These are phyloP conservation scores for Ceratocystis smalleyi DNA, from an alignment of 2,329 filamentous ascomycete genomes.

Conservation along the genomic window DNA sequence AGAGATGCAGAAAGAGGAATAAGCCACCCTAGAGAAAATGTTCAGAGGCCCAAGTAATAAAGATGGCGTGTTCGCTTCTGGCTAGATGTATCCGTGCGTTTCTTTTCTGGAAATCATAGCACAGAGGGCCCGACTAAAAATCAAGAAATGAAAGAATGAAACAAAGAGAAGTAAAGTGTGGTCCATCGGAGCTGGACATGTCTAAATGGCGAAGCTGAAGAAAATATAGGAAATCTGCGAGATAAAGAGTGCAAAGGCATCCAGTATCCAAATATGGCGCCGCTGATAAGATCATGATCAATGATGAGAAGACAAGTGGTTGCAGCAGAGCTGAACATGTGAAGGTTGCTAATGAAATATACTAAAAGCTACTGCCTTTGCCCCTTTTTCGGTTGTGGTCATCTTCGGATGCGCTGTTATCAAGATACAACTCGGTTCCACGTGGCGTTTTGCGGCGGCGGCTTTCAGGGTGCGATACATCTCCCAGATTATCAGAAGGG, in stretches of 20 bases:
- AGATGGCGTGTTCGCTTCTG: neutral
- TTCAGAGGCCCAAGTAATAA: neutral
- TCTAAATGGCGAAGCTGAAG: neutral
- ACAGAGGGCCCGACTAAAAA: neutral
- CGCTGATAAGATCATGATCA: neutral
- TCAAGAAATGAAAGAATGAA: neutral
- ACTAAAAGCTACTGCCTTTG: conserved; percentile 3
- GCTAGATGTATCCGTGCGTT: neutral
- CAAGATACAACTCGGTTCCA: conserved; percentile 13
- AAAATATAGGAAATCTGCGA: neutral
- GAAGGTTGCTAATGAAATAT: neutral
- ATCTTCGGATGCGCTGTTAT: neutral
- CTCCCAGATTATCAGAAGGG: conserved; percentile 4
- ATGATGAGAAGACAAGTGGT: neutral
- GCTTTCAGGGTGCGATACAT: conserved; percentile 8
- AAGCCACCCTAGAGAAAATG: neutral
- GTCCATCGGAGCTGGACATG: neutral
- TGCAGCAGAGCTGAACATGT: neutral
- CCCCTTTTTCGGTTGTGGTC: conserved; percentile 9
- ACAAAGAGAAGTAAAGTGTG: neutral
- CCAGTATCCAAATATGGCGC: neutral
- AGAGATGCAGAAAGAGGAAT: neutral
- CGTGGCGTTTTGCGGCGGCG: conserved; percentile 15
- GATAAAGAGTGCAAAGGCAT: neutral
- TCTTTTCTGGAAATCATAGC: neutral